Conservation (phyloP, 2,329 filamentous ascomycete genomes). For the Sporothrix euskadiensis region DNA sequence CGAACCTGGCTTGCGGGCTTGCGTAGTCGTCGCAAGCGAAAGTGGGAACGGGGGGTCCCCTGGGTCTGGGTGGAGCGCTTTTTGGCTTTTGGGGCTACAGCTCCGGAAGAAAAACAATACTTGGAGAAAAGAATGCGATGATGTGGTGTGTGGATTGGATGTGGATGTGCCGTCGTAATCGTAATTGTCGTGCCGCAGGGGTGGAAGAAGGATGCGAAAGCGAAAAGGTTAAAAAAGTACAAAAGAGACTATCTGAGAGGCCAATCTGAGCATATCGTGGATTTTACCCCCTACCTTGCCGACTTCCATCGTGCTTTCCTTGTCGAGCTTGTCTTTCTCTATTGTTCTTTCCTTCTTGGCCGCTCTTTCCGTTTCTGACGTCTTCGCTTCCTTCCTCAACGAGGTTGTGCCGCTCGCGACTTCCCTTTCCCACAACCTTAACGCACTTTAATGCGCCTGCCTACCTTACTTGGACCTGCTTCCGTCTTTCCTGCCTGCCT, state of each 20-base stretch:
- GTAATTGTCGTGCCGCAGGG: neutral
- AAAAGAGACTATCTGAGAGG: neutral
- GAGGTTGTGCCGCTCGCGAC: neutral
- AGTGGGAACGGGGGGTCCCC: neutral
- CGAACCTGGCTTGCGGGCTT: neutral
- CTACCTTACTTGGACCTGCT: neutral
- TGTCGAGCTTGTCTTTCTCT: neutral
- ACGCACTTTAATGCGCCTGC: neutral
- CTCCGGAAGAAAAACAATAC: neutral
- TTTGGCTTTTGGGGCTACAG: neutral
- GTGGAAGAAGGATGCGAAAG: neutral
- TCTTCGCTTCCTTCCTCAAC: neutral
- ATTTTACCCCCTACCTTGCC: neutral
- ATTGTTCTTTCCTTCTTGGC: neutral
- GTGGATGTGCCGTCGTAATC: conserved; percentile 6
- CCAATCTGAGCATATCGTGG: neutral
- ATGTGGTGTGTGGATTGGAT: conserved; percentile 10
- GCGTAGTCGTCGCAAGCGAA: conserved; percentile 1
- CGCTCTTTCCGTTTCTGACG: neutral
- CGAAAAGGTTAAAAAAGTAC: neutral
- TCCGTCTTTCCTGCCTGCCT: neutral
- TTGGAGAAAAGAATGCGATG: neutral
- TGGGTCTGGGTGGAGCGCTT: neutral
- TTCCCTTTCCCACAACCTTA: neutral
- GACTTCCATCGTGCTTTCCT: conserved; percentile 7